Evolutionary conservation across 2,329 filamentous ascomycete species (phyloP), one percentile per base, ranked within the genome.

Genomic region (Harringtonia lauricola): DNA sequence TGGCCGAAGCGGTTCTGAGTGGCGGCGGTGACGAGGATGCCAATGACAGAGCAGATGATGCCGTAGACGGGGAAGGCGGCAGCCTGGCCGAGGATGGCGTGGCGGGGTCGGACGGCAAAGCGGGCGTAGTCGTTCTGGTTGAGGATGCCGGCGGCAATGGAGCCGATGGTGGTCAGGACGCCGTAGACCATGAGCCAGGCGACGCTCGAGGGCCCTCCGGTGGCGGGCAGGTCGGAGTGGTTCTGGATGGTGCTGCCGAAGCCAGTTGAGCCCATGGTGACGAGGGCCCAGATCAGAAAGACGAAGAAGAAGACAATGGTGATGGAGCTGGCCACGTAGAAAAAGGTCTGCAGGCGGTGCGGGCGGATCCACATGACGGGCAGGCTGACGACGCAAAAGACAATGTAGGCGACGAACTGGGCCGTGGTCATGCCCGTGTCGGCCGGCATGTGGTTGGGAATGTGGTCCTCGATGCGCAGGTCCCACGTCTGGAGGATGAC

Each of bases 101-200:
- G 55, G 47, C 62, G 63, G 7, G 63, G 64, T 8, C 54, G 52
- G 2, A 55, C 49, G 4, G 64, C 59, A 45, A 68, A 69, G 5
- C 66, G 60, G 3, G 64, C 60, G 51, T 62, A 69, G 52, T 70
- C 66, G 14, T 56, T 60, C 48, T 67, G 66, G 46, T 67, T 71
- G 7, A 63, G 61, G 29, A 66, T 54, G 2, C 66, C 66, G 2
- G 65, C 62, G 8, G 65, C 61, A 41, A 66, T 66, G n/a, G 58
- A 57, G 6, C 66, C 67, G 15, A 70, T 61, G 4, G 63, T 59
- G 0, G 61, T 60, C 3, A 61, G 65, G 28, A 67, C 58, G 9
- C 62, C 64, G 36, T 59, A 54, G 36, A 64, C 49, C 19, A 60
- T 57, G 18, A 55, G 54, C 61, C 62, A 66, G 15, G 59, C 60